Evolutionary conservation across 2,329 filamentous ascomycete species (phyloP), one percentile per base, ranked within the genome.

Genomic region (Fusarium phyllophilum): DNA sequence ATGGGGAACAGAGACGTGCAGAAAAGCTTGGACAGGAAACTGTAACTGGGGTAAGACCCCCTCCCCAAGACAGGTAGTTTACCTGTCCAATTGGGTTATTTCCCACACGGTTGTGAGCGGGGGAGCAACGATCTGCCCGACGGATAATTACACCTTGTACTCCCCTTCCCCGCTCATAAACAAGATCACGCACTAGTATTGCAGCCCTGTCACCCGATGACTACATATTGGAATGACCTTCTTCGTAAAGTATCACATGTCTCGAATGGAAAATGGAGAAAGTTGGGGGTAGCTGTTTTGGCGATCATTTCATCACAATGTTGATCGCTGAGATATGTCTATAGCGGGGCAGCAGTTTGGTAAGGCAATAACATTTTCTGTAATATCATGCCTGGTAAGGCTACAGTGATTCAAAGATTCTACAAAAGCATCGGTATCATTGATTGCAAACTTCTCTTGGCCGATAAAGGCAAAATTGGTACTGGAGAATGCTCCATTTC

Each of bases 91-190:
- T 39, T 39, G 51, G 51, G 10, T 54, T n/a, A 54, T 54, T 39
- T 14, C 11, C 0, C 5, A 3, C 2, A 15, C 7, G 8, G 51
- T 29, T 17, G 8, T 18, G 13, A 5, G 20, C 24, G 14, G 26
- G 24, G 18, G 51, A 22, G 8, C 6, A 5, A 8, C 13, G 6
- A 14, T 5, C 2, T 17, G 9, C 14, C 51, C 51, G 51, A 14
- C 51, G 51, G 51, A 39, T 54, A 54, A 39, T 39, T 54, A 14
- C 24, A 8, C 11, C 46, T 49, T 0, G 11, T 8, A n/a, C 29
- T 31, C 46, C 10, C 29, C 20, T 49, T 5, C 22, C 48, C 31
- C 17, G 22, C 22, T 33, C 15, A 14, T 10, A 14, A 24, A 4
- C 1, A 10, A 2, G 15, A 24, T 5, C 17, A 24, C 1, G 17